Conservation (phyloP, 2,329 filamentous ascomycete genomes). For the Tolypocladium endophyticum region DNA sequence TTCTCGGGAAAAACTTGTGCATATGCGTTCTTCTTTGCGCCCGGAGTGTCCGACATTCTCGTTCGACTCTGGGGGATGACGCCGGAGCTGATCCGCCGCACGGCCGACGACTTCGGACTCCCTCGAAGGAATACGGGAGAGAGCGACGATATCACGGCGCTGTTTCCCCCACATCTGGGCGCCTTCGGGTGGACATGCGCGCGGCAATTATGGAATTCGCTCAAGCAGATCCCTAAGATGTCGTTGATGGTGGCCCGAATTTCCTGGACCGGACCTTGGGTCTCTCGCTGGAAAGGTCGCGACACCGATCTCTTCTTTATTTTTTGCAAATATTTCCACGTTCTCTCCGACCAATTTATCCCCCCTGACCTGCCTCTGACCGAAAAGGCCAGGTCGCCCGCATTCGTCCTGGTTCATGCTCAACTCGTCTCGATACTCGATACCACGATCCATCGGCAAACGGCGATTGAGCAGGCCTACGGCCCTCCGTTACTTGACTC, state of each 20-base stretch:
- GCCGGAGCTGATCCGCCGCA: slow-evolving; percentile 57
- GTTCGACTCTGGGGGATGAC: slow-evolving; percentile 71
- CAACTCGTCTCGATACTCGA: slow-evolving; percentile 73
- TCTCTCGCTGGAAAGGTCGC: slow-evolving; percentile 72
- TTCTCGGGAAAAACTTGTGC: slow-evolving; percentile 87
- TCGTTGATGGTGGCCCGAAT: slow-evolving; percentile 62
- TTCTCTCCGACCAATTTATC: slow-evolving; percentile 65
- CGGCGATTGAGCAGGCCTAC: slow-evolving; percentile 34
- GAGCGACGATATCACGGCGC: slow-evolving; percentile 53
- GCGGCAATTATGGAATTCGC: slow-evolving; percentile 35
- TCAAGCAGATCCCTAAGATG: slow-evolving; percentile 55
- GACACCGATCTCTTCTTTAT: slow-evolving; percentile 89
- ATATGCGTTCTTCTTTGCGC: slow-evolving; percentile 88
- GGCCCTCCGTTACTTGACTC: slow-evolving; percentile 33
- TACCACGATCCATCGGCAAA: slow-evolving; percentile 71
- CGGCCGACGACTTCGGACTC: slow-evolving; percentile 59
- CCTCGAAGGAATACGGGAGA: slow-evolving; percentile 43
- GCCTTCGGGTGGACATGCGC: slow-evolving; percentile 46
- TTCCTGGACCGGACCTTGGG: slow-evolving; percentile 79
- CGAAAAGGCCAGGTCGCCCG: slow-evolving; percentile 58
- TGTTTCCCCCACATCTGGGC: slow-evolving; percentile 59
- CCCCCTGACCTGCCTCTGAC: slow-evolving; percentile 40
- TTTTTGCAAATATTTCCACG: slow-evolving; percentile 80
- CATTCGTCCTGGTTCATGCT: slow-evolving; percentile 69
- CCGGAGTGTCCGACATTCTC: slow-evolving; percentile 73